Percentiles rank a stretch among this genome's conserved stretches.
Conservation (phyloP, 179 eudicot species). For the Silene noctiflora region DNA sequence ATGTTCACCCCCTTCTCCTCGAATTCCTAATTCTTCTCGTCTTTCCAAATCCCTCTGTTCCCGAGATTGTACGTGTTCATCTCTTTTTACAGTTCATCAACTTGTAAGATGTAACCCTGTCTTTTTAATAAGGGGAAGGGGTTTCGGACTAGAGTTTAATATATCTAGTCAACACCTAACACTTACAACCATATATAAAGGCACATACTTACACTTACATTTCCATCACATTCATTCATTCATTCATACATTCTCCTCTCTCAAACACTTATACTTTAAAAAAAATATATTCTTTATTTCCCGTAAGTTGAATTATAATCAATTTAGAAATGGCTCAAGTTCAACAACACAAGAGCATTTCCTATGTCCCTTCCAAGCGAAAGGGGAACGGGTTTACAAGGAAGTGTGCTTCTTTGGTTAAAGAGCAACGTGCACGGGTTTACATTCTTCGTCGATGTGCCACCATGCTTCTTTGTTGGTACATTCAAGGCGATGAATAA, state of each 20-base stretch:
- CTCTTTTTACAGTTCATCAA: constrained; percentile 5
- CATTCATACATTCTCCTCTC: not conserved
- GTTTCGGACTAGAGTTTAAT: not conserved
- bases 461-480: constrained; percentile 87
- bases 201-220: constrained; percentile 10
- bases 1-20: constrained; percentile 45
- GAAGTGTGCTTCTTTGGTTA: constrained; percentile 75
- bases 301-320: too few species aligned
- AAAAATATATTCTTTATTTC: too few species aligned
- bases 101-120: not conserved
- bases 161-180: not conserved
- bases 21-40: constrained; percentile 30
- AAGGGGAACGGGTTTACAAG: constrained; percentile 59
- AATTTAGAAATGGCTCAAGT: constrained; percentile 35
- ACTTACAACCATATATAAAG: constrained; percentile 11
- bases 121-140: not conserved
- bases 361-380: constrained; percentile 33
- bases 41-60: constrained; percentile 37
- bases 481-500: constrained; percentile 75
- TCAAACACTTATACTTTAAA: not conserved
- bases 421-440: constrained; percentile 72
- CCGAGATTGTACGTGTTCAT: constrained; percentile 49
- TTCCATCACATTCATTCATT: not conserved
- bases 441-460: constrained; percentile 89
- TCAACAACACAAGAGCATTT: constrained; percentile 28